Evolutionary conservation across 139 green algal species (phyloP).

Genomic region (Tetradesmus obliquus): DNA sequence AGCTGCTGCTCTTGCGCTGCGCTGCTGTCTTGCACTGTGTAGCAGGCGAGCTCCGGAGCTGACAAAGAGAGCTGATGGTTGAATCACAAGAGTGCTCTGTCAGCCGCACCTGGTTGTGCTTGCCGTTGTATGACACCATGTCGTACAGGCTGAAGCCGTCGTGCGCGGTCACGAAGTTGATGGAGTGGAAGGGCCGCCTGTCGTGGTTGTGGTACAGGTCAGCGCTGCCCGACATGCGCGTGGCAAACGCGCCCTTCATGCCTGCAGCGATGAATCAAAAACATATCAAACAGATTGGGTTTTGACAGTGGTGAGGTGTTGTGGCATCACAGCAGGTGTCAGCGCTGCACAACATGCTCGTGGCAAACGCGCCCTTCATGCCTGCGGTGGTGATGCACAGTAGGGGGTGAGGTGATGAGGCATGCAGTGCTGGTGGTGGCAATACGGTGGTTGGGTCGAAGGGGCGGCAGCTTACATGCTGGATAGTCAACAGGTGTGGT

Average conservation of each 20-base stretch:
- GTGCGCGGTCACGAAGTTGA: constrained; percentile 98
- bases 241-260: constrained; percentile 94
- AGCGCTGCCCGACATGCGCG: constrained; percentile 85
- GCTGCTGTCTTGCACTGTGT: background rate
- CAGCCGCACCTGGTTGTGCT: constrained; percentile 64
- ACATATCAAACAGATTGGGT: background rate
- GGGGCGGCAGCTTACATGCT: no score
- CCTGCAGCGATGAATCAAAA: constrained; percentile 53
- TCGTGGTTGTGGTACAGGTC: constrained; percentile 92
- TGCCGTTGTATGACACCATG: constrained; percentile 89
- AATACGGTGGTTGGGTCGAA: no score
- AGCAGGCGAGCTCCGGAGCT: background rate
- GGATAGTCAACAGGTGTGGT: no score
- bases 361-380: constrained; percentile 94
- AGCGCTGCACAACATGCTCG: constrained; percentile 85
- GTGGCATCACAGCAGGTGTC: constrained; percentile 87
- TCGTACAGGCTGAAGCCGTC: constrained; percentile 97
- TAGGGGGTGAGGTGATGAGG: background rate
- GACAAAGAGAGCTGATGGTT: background rate
- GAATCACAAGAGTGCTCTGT: background rate
- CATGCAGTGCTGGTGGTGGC: no score
- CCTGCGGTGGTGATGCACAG: constrained; percentile 53
- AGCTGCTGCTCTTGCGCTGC: no score
- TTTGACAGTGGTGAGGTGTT: constrained; percentile 49
- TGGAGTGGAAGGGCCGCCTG: constrained; percentile 89